These are phyloP conservation scores for Phytopythium aichiense DNA, from an alignment of 352 stramenopile genomes.

Conservation along the genomic window DNA sequence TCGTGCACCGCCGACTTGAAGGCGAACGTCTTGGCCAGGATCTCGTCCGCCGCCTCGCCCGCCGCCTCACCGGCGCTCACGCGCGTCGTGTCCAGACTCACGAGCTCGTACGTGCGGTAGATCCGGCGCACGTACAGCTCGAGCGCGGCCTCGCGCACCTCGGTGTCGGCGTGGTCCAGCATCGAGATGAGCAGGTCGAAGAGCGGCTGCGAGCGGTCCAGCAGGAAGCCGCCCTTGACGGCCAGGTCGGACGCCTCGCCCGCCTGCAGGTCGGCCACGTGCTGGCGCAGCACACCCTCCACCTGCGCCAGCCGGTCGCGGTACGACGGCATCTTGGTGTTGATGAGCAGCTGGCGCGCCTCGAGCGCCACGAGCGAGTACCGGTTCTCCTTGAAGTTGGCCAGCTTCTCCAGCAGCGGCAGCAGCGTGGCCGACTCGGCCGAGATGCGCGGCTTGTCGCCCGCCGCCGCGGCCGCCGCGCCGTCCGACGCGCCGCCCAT, in stretches of 20 bases:
- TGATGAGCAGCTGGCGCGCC: constrained; percentile 94
- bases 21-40: constrained; percentile 85
- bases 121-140: constrained; percentile 84
- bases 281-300: constrained; percentile 64
- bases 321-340: constrained; percentile 96
- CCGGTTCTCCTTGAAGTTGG: constrained; percentile 85
- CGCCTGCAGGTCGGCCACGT: constrained; percentile 38
- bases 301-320: constrained; percentile 85
- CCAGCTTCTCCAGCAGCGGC: constrained; percentile 81
- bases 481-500: constrained; percentile 16
- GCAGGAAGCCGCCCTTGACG: constrained; percentile 47
- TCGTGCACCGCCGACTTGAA: constrained; percentile 84
- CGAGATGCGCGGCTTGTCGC: constrained; percentile 38
- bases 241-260: constrained; percentile 41
- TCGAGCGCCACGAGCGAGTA: constrained; percentile 94
- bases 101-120: constrained; percentile 84
- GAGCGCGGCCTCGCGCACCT: constrained; percentile 67
- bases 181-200: constrained; percentile 84
- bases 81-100: constrained; percentile 76
- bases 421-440: constrained; percentile 66
- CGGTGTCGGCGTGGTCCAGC: constrained; percentile 60
- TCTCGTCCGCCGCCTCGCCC: constrained; percentile 10
- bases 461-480: constrained; percentile 18
- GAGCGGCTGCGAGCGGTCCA: constrained; percentile 83
- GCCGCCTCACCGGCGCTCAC: constrained; percentile 12